Evolutionary conservation across 1,139 yeast species (phyloP), one percentile per base, ranked within the genome.

Genomic region (Kazachstania sp.): DNA sequence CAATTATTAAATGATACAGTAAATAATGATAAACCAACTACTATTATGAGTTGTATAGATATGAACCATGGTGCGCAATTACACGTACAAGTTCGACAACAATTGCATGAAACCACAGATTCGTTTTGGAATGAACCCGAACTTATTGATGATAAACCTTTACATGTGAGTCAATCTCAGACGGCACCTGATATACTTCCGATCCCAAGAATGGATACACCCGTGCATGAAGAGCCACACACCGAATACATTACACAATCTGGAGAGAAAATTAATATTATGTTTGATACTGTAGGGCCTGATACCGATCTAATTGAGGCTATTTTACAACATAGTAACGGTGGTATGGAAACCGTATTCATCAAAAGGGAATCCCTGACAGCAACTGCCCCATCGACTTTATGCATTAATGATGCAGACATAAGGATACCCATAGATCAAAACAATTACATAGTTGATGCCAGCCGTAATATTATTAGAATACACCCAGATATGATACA

Each of bases 51-150:
- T 16, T 47, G 48, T 36, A 49, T 59, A 4, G 44, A 52, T 15
- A 56, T 48, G 23, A 41, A 49, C 13, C 45, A 48, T 4, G 49
- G 46, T 7, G 51, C 54, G 8, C 55, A 57, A 34, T 42, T 64
- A 1, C 63, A 61, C 38, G 60, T 64, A n/a, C 56, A 58, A 20
- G 55, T 62, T 4, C 11, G 37, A 19, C 28, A 29, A n/a, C 41
- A 53, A 26, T 52, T 52, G 16, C 60, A 59, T 40, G 29, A 19
- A 12, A 48, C 49, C 12, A 50, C 49, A 5, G 60, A 58, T 19
- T 57, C 61, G 3, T 63, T 61, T 48, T 63, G 66, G 66, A 53
- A 46, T 36, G 59, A 60, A 56, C 32, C 43, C 2, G 26, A 26
- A 3, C 13, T 35, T n/a, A 28, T 20, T 34, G 20, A 43, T 15